Evolutionary conservation across 164 flowering plant species (phyloP).

Genomic region (Tetrastigma voinierianum): DNA sequence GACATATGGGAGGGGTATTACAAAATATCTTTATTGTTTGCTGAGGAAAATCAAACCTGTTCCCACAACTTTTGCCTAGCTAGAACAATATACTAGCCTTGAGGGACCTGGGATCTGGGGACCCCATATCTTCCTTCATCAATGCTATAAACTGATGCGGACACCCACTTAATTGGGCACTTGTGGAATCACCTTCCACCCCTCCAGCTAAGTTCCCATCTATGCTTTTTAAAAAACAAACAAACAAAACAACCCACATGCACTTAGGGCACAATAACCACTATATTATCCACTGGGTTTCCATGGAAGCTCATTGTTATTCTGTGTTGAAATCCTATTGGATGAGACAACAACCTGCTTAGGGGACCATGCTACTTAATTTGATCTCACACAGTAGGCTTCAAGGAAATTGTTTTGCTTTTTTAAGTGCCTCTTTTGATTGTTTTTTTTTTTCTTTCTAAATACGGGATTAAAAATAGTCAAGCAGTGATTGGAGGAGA

Average conservation of each 20-base stretch:
- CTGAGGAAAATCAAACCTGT: constrained; percentile 17
- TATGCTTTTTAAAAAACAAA: no score
- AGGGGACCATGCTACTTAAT: constrained; percentile 4
- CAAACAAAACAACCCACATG: no score
- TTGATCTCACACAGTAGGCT: neutral
- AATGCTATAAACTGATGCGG: constrained; percentile 17
- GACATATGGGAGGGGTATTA: constrained; percentile 2
- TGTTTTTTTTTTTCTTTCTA: no score
- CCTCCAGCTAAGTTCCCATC: neutral
- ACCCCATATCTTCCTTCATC: constrained; percentile 13
- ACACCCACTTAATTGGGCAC: constrained; percentile 22
- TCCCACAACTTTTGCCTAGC: constrained; percentile 23
- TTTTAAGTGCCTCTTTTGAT: no score
- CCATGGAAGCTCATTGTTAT: neutral
- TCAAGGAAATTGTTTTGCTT: no score
- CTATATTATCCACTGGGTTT: constrained; percentile 10
- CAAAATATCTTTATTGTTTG: constrained; percentile 6
- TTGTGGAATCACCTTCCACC: neutral
- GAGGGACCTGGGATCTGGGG: constrained; percentile 21
- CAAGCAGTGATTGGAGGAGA: no score
- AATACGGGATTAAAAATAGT: no score
- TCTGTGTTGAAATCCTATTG: constrained; percentile 2
- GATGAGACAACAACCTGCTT: neutral
- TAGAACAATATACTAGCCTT: neutral
- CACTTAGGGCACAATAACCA: constrained; percentile 1